These are phyloP conservation scores for Nematocida minor DNA, from an alignment of 371 early-diverging fungal genomes.

Conservation along the genomic window DNA sequence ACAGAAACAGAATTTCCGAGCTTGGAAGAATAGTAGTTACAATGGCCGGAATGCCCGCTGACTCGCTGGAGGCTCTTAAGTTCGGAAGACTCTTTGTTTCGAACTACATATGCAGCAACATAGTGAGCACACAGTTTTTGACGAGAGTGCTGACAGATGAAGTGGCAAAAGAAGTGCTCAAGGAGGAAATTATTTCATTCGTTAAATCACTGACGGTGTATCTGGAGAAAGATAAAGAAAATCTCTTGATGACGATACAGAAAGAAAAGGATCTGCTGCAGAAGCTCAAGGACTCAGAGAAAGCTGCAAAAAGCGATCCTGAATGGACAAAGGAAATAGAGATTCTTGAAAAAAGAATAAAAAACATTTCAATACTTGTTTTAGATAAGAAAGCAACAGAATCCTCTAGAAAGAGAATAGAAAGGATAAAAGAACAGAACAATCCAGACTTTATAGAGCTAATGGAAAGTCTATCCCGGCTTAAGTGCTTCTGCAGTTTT, in stretches of 20 bases:
- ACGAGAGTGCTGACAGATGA: neutral
- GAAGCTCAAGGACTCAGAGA: conserved; percentile 23
- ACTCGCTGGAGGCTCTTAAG: conserved; percentile 3
- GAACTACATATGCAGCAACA: neutral
- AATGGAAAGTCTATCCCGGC: neutral
- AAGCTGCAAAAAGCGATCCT: conserved; percentile 31
- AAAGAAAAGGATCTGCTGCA: conserved; percentile 3
- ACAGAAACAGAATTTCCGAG: neutral
- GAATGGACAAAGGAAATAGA: conserved; percentile 27
- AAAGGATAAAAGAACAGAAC: neutral
- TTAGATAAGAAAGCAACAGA: neutral
- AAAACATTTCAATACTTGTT: neutral
- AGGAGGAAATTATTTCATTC: neutral
- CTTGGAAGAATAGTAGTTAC: conserved; percentile 14
- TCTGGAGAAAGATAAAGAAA: conserved; percentile 13
- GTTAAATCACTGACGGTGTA: neutral
- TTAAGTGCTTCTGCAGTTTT: conserved; percentile 39
- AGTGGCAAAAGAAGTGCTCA: neutral
- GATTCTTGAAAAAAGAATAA: conserved; percentile 22
- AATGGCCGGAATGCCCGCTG: neutral
- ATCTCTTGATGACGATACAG: neutral
- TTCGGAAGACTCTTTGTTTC: conserved; percentile 12
- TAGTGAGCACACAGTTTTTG: conserved; percentile 23
- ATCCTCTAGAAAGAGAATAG: neutral
- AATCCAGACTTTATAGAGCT: neutral